Percentiles rank a stretch among this genome's conserved stretches.
These are phyloP conservation scores for Rhodotorula graminis DNA, from an alignment of 768 basidiomycete species.

Conservation along the genomic window DNA sequence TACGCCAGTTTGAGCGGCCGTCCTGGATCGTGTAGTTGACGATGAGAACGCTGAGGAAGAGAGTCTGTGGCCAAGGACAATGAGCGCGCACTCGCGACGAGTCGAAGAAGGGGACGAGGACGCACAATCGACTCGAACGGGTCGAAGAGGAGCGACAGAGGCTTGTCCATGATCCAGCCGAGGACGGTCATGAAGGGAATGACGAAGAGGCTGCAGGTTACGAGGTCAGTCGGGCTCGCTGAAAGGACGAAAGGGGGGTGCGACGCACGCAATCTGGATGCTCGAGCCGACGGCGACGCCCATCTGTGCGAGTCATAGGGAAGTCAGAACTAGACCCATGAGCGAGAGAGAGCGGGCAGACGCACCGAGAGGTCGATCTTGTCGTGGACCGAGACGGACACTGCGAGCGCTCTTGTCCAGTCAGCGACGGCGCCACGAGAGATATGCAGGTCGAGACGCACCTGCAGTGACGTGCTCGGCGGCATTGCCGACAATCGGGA, in stretches of 20 bases:
- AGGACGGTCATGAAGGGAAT: conserved; percentile 61
- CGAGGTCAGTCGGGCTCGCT: neutral
- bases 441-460: neutral
- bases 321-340: neutral
- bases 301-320: conserved; percentile 45
- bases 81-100: neutral
- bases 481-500: conserved; percentile 91
- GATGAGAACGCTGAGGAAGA: conserved; percentile 38
- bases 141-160: conserved; percentile 33
- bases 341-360: rapidly evolving
- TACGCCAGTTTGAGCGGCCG: conserved; percentile 25
- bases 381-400: conserved; percentile 79
- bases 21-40: conserved; percentile 37
- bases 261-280: conserved; percentile 63
- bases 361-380: conserved; percentile 68
- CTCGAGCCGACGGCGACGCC: conserved; percentile 64
- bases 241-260: no score
- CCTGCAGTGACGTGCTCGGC: conserved; percentile 51
- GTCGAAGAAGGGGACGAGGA: neutral
- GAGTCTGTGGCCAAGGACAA: neutral
- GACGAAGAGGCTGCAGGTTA: conserved; percentile 57
- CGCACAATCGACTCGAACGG: conserved; percentile 37
- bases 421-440: conserved; percentile 42
- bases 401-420: conserved; percentile 51
- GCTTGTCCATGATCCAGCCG: conserved; percentile 59